Base-by-base conservation (phyloP, 2,329 filamentous ascomycete genomes). In the Thelonectria blattea region DNA sequence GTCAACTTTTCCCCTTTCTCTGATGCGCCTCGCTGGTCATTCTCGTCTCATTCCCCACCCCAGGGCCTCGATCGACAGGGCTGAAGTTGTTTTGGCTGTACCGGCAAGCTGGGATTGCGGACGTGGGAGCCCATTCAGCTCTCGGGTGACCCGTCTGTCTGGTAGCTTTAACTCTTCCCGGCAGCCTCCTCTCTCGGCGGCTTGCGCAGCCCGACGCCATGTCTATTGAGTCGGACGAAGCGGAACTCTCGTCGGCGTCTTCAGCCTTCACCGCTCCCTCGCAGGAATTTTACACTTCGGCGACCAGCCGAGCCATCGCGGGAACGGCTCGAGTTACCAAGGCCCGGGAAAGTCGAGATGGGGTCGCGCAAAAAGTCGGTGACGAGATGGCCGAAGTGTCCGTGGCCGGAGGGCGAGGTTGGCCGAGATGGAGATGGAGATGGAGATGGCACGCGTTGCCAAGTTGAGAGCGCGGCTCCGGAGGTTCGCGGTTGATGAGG, bases 151-250 rank as follows among this genome's bases (percentile, higher is more conserved):
- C 61, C 57, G 58, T 50, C 56, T 50, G 47, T 49, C 51, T 62
- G 54, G 58, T 49, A 67, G 60, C 56, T 52, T 56, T 66, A 24
- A 53, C 56, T 27, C 57, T 60, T 62, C 60, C 56, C 60, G 50
- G 39, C 32, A 52, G 43, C 18, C 55, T 60, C 39, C 39, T 7
- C 8, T 39, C 58, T 62, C 45, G 50, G 54, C 56, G 59, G 60
- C 47, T 52, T 43, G 43, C 50, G 45, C 24, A 54, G 54, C 45
- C 37, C 32, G n/a, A 46, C 55, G 48, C 54, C 56, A 63, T 56
- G 57, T 53, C 53, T 57, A 56, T 45, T 56, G 54, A 65, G 56
- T 65, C 55, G 52, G 58, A 50, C 52, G 43, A 60, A 57, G 50
- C 59, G 55, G 59, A 64, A 66, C 55, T 65, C 45, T 52, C 32